A percentile compares a stretch with the other conserved stretches of the same genome.
Conservation (phyloP, 2,329 filamentous ascomycete genomes). For the Fragosphaeria purpurea region DNA sequence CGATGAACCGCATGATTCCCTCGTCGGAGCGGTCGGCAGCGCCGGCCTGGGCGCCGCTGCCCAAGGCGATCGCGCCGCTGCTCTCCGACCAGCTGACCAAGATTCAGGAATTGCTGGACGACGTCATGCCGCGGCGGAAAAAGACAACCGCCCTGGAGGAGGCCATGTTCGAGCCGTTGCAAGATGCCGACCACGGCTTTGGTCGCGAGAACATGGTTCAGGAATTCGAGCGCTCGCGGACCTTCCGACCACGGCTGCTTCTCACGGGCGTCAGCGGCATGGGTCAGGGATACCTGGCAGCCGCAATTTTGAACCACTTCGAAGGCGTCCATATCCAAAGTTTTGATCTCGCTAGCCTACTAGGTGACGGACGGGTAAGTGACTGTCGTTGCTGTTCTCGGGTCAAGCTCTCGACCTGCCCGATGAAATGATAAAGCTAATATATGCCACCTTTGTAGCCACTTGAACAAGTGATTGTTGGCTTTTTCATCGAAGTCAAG, state of each 20-base stretch:
- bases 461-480: constrained; percentile 79
- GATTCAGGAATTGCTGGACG: constrained; percentile 61
- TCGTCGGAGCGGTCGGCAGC: constrained; percentile 86
- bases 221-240: constrained; percentile 76
- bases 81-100: constrained; percentile 60
- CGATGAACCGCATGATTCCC: constrained; percentile 90
- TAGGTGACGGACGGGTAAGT: constrained; percentile 69
- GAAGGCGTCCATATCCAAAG: constrained; percentile 92
- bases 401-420: no score
- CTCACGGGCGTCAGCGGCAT: constrained; percentile 77
- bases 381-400: neutral
- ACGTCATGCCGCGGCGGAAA: constrained; percentile 74
- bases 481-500: constrained; percentile 84
- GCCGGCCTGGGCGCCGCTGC: constrained; percentile 72
- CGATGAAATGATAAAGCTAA: no score
- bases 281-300: constrained; percentile 85
- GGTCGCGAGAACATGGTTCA: constrained; percentile 63
- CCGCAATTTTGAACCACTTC: constrained; percentile 78
- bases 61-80: constrained; percentile 70
- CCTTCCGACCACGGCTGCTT: constrained; percentile 81
- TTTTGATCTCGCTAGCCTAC: constrained; percentile 79
- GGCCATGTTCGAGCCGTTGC: constrained; percentile 80
- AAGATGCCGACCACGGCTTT: constrained; percentile 75
- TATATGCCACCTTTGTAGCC: constrained; percentile 31
- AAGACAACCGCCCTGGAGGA: constrained; percentile 85